These are phyloP conservation scores for Naegleria gruberi DNA, from an alignment of 208 protist genomes.

Conservation along the genomic window DNA sequence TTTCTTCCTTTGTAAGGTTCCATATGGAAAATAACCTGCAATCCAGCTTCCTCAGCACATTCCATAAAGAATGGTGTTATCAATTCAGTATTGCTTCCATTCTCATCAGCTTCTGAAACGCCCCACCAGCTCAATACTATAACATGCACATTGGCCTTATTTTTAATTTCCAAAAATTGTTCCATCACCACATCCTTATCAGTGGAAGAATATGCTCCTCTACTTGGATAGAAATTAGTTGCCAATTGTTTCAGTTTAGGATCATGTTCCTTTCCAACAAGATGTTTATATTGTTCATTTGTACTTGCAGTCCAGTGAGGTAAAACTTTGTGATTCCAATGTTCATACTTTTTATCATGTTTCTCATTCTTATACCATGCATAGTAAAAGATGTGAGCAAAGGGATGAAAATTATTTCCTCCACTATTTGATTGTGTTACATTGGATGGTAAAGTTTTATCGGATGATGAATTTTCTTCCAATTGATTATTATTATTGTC, in stretches of 20 bases:
- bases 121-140: constrained; percentile 13
- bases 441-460: not conserved
- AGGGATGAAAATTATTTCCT: not conserved
- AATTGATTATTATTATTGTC: too few species aligned
- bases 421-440: not conserved
- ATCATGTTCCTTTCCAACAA: not conserved
- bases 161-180: constrained; percentile 17
- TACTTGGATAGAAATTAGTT: constrained; percentile 32
- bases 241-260: constrained; percentile 23
- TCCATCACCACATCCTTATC: constrained; percentile 1
- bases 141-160: not conserved
- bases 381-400: not conserved
- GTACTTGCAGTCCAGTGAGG: constrained; percentile 22
- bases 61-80: constrained; percentile 17
- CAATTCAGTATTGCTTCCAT: constrained; percentile 7
- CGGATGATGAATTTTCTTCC: not conserved
- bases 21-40: constrained; percentile 44
- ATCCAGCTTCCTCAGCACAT: constrained; percentile 25
- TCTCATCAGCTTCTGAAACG: not conserved
- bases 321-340: constrained; percentile 40
- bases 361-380: constrained; percentile 34
- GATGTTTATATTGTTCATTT: constrained; percentile 10
- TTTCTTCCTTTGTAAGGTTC: constrained; percentile 43
- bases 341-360: constrained; percentile 27
- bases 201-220: constrained; percentile 29